These are phyloP conservation scores for Polychaeton citri DNA, from an alignment of 2,329 filamentous ascomycete genomes.

Conservation along the genomic window DNA sequence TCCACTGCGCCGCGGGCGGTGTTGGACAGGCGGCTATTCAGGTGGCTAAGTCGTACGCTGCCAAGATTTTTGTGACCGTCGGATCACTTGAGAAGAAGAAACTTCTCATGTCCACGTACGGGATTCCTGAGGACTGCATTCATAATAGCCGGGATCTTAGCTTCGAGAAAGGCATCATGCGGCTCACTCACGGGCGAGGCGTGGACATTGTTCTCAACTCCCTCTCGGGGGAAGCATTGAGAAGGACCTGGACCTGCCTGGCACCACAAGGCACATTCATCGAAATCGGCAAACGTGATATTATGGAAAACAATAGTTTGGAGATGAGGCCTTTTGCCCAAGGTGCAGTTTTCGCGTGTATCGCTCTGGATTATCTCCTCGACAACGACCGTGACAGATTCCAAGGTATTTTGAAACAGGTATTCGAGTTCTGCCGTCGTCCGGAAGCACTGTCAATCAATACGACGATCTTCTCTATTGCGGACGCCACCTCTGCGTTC, in stretches of 20 bases:
- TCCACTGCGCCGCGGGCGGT: constrained; percentile 17
- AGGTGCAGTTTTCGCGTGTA: no score
- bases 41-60: constrained; percentile 8
- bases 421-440: no score
- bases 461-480: no score
- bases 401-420: no score
- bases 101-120: constrained; percentile 8
- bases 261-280: constrained; percentile 17
- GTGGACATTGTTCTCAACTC: constrained; percentile 22
- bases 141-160: constrained; percentile 14
- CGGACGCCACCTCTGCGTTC: no score
- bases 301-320: constrained; percentile 3
- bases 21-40: constrained; percentile 14
- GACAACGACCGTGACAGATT: no score
- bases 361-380: no score
- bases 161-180: constrained; percentile 14
- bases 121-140: constrained; percentile 16
- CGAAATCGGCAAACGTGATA: constrained; percentile 13
- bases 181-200: constrained; percentile 13
- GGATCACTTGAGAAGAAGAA: constrained; percentile 10
- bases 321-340: constrained; percentile 4
- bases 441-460: no score
- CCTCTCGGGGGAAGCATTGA: constrained; percentile 13
- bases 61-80: constrained; percentile 14
- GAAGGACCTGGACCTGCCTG: constrained; percentile 12